Evolutionary conservation across 495 filamentous ascomycete genomes (phyloP), one percentile per base, ranked within the genome.

Genomic region (Penicillium desertorum): DNA sequence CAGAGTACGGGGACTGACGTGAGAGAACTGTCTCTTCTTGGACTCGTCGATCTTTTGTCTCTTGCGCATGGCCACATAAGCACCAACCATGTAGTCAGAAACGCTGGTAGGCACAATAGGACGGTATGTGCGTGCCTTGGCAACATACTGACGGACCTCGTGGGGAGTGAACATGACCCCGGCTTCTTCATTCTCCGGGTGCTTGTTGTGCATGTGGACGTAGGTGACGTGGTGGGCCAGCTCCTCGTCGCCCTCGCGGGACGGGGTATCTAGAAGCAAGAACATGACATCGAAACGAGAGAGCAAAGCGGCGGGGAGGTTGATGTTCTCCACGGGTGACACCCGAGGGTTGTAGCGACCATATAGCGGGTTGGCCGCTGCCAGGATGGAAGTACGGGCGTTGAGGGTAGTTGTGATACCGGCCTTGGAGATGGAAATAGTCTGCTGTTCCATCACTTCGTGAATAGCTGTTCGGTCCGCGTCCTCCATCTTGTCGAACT

Each of bases 401-500:
- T 98, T 98, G 37, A 98, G 83, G 0, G 92, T 92, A 12, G 94
- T 98, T 43, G 85, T 94, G 71, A 98, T 98, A 58, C 94, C 94
- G 17, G 94, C 94, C 79, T 98, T 98, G 61, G 92, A 96, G 62
- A 98, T 98, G 54, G 90, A 96, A 56, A 98, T 98, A 48, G 94
- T 98, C 74, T 98, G 94, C 70, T 98, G 94, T 67, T 98, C 94
- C 94, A 98, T 98, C 30, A 98, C 94, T 85, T 98, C 94, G 81
- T 98, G 94, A 67, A 98, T 98, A 29, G 95, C 95, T 0, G 94
- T 98, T 57, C 94, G 83, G 71, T 98, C 95, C 52, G 83, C 81
- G 68, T 98, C 94, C 68, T 98, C 95, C 94, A 98, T 98, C 76
- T 98, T 98, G 80, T 98, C 94, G 68, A 98, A 98, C 71, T 98